Evolutionary conservation across 176 grass and related monocot genomes (phyloP).

Genomic region (Ananas comosus): DNA sequence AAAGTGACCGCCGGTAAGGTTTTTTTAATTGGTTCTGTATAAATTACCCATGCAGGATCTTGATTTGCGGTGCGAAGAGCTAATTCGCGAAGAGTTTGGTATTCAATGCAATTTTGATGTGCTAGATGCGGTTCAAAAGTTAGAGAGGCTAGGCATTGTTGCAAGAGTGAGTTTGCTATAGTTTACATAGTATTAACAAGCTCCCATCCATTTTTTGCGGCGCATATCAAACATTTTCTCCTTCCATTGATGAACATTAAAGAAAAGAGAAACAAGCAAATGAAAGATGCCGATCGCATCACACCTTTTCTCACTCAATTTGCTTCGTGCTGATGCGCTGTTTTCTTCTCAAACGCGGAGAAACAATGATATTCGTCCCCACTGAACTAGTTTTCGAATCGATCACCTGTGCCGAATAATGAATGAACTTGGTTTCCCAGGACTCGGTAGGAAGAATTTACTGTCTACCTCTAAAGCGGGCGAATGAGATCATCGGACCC

Average conservation of each 20-base stretch:
- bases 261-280: too few relatives aligned
- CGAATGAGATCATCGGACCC: slow-evolving; percentile 81
- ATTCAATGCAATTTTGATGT: slow-evolving; percentile 94
- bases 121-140: slow-evolving; percentile 76
- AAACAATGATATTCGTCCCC: neutral
- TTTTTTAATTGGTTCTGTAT: slow-evolving; percentile 4
- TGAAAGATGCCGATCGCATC: neutral
- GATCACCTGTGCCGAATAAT: neutral
- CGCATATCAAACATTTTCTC: too few relatives aligned
- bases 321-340: neutral
- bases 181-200: neutral
- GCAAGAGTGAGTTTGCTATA: slow-evolving; percentile 53
- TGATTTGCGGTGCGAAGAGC: slow-evolving; percentile 84
- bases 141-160: slow-evolving; percentile 89
- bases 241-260: too few relatives aligned
- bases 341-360: neutral
- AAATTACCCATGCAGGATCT: slow-evolving; percentile 57
- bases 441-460: slow-evolving; percentile 90
- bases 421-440: slow-evolving; percentile 20
- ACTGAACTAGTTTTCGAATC: neutral
- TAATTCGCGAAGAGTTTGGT: slow-evolving; percentile 89
- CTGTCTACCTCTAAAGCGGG: slow-evolving; percentile 56
- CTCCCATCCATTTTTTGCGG: too few relatives aligned
- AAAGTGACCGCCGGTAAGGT: neutral
- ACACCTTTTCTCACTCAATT: neutral